Conservation (phyloP, 345 rosid species). For the Noccaea bulbosa region DNA sequence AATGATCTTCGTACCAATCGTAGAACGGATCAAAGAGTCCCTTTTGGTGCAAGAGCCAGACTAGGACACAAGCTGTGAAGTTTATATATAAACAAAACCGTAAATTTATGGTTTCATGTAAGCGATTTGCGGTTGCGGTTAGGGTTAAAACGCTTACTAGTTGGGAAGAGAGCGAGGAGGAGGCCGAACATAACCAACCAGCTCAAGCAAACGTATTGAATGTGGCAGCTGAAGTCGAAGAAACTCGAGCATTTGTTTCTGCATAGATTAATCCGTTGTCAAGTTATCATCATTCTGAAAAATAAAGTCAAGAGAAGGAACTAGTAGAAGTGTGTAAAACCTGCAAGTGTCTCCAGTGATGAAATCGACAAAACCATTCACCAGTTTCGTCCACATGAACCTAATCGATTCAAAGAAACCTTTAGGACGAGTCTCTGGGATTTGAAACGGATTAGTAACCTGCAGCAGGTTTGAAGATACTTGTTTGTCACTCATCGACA, state of each 20-base stretch:
- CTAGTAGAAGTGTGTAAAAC: conserved; percentile 41
- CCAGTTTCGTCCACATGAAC: conserved; percentile 55
- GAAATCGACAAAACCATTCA: conserved; percentile 74
- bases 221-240: conserved; percentile 89
- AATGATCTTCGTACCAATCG: conserved; percentile 86
- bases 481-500: background rate
- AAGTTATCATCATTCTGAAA: conserved; percentile 1
- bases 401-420: conserved; percentile 76
- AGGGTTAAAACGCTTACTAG: conserved; percentile 51
- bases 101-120: background rate
- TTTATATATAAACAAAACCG: conserved; percentile 9
- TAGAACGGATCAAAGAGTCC: conserved; percentile 81
- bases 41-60: conserved; percentile 90
- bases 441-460: conserved; percentile 63
- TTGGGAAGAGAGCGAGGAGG: conserved; percentile 68
- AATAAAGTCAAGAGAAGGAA: background rate
- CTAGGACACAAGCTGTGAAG: conserved; percentile 66
- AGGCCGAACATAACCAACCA: conserved; percentile 85
- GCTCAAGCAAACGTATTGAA: conserved; percentile 89
- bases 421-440: conserved; percentile 56
- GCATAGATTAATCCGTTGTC: conserved; percentile 28
- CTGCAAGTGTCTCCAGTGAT: conserved; percentile 87
- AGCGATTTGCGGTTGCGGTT: background rate
- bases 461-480: conserved; percentile 49
- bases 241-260: conserved; percentile 78